Percentiles rank a stretch among this genome's conserved stretches.
phyloP scores from a whole-genome alignment of 1,284 basidiomycete species.

The Ustilago tritici region DNA sequence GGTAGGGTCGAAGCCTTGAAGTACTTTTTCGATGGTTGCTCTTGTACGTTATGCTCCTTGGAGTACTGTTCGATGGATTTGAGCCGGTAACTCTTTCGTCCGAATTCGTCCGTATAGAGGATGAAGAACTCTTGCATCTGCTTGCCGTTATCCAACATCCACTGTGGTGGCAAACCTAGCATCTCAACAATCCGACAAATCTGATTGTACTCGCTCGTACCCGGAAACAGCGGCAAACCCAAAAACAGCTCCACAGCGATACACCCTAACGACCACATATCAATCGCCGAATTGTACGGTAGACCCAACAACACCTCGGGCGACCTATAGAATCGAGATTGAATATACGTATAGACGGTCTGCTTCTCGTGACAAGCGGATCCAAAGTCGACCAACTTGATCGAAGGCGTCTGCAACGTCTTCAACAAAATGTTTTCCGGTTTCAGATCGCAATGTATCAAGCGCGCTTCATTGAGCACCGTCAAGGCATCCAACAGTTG shows the following conservation, averaged over 20 bases:
- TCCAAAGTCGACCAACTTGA: conserved; percentile 99
- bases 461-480: conserved; percentile 90
- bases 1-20: conserved; percentile 94
- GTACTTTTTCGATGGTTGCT: conserved; percentile 98
- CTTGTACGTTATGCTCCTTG: conserved; percentile 90
- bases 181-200: conserved; percentile 96
- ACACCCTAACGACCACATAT: conserved; percentile 95
- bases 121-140: conserved; percentile 96
- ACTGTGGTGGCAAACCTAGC: conserved; percentile 90
- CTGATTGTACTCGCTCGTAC: conserved; percentile 99
- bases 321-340: conserved; percentile 97
- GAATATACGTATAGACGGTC: conserved; percentile 99
- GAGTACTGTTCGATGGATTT: conserved; percentile 96
- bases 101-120: conserved; percentile 80
- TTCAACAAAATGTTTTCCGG: conserved; percentile 71
- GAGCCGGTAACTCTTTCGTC: conserved; percentile 86
- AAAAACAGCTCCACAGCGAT: conserved; percentile 98
- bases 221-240: conserved; percentile 94
- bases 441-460: conserved; percentile 98
- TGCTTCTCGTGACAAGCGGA: conserved; percentile 98
- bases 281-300: conserved; percentile 91
- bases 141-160: conserved; percentile 96
- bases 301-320: conserved; percentile 96
- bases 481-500: conserved; percentile 93
- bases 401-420: conserved; percentile 89